These are phyloP conservation scores for Athelia psychrophila DNA, from an alignment of 1,284 basidiomycete species.

Conservation along the genomic window DNA sequence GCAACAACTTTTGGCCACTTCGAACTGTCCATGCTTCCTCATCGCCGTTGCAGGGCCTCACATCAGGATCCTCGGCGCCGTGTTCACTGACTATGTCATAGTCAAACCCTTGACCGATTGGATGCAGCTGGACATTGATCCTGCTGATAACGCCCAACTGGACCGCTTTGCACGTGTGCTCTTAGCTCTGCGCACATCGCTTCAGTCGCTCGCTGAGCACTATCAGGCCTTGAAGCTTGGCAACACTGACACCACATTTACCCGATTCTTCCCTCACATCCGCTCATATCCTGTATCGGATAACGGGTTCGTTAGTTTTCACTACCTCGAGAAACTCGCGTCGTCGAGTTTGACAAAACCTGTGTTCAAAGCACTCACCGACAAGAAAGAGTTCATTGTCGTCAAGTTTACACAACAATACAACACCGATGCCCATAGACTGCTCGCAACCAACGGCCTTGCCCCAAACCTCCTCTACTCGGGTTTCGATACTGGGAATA, in stretches of 20 bases:
- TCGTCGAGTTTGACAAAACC: not conserved
- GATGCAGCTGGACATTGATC: not conserved
- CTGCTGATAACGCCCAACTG: not conserved
- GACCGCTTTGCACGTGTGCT: not conserved
- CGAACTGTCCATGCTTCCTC: not conserved
- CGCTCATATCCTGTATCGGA: not conserved
- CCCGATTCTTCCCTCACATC: not conserved
- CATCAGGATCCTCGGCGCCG: not conserved
- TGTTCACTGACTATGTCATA: not conserved
- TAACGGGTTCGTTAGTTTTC: not conserved
- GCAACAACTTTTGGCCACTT: not conserved
- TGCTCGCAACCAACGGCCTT: conserved; percentile 6
- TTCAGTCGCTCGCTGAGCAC: not conserved
- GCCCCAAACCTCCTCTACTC: conserved; percentile 10
- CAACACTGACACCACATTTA: not conserved
- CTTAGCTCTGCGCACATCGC: not conserved
- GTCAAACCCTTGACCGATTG: not conserved
- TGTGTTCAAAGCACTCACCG: not conserved
- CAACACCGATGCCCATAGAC: conserved; percentile 4
- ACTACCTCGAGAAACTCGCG: not conserved
- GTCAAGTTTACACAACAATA: conserved; percentile 18
- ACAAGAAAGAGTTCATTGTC: not conserved
- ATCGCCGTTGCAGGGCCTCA: not conserved
- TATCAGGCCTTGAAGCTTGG: not conserved
- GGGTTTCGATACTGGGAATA: not conserved